Conservation (phyloP, 225 moss, liverwort and hornwort genomes). For the Neckera pumila region DNA sequence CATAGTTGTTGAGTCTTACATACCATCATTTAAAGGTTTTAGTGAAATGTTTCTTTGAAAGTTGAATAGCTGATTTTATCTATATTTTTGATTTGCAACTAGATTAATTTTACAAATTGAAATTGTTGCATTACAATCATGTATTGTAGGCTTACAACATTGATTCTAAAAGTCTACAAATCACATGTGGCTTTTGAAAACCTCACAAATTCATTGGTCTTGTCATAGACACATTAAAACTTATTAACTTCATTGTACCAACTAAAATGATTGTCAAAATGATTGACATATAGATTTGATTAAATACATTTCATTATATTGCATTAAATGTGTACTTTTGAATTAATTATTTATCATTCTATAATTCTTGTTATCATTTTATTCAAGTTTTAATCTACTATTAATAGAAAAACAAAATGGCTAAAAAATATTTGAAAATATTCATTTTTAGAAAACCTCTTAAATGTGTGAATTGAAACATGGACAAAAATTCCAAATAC, state of each 20-base stretch:
- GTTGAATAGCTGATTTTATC: background rate
- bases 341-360: background rate
- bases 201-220: background rate
- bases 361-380: background rate
- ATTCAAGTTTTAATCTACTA: background rate
- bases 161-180: background rate
- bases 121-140: no score
- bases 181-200: background rate
- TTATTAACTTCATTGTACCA: no score
- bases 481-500: background rate
- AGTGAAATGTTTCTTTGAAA: background rate
- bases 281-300: background rate
- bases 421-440: fast-evolving
- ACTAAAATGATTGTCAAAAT: no score
- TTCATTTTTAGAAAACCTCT: background rate
- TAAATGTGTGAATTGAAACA: background rate
- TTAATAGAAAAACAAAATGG: background rate
- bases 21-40: background rate
- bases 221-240: background rate
- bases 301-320: background rate
- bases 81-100: background rate
- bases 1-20: no score
- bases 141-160: fast-evolving
- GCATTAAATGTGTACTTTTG: background rate
- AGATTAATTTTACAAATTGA: background rate